These are phyloP conservation scores for Macrolepiota dolichaula DNA, from an alignment of 768 basidiomycete genomes.

Conservation along the genomic window DNA sequence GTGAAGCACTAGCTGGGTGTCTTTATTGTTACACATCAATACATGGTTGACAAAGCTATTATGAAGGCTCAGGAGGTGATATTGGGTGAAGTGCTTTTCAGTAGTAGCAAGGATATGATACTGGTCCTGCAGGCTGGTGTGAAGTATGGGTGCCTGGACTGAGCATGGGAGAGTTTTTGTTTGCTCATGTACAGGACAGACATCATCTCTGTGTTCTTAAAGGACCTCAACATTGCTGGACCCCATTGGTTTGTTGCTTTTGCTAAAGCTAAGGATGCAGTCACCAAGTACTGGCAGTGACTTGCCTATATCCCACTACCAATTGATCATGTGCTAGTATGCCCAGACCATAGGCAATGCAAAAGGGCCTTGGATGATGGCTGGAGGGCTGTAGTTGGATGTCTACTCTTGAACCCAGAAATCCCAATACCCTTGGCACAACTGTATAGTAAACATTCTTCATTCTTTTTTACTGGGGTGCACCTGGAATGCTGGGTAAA, in stretches of 20 bases:
- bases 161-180: neutral
- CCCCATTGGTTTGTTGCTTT: neutral
- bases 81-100: neutral
- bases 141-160: neutral
- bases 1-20: neutral
- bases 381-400: neutral
- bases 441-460: neutral
- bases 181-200: neutral
- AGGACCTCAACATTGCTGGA: no score
- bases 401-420: neutral
- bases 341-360: neutral
- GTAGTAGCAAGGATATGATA: neutral
- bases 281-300: neutral
- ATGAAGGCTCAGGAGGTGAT: neutral
- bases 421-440: neutral
- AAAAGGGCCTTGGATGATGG: neutral
- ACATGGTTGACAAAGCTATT: neutral
- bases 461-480: neutral
- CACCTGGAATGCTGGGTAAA: neutral
- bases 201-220: neutral
- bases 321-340: neutral
- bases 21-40: neutral
- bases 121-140: slow-evolving; percentile 4
- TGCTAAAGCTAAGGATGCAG: neutral
- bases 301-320: neutral